Conservation (phyloP, 164 flowering plant species). For the Malania oleifera region DNA sequence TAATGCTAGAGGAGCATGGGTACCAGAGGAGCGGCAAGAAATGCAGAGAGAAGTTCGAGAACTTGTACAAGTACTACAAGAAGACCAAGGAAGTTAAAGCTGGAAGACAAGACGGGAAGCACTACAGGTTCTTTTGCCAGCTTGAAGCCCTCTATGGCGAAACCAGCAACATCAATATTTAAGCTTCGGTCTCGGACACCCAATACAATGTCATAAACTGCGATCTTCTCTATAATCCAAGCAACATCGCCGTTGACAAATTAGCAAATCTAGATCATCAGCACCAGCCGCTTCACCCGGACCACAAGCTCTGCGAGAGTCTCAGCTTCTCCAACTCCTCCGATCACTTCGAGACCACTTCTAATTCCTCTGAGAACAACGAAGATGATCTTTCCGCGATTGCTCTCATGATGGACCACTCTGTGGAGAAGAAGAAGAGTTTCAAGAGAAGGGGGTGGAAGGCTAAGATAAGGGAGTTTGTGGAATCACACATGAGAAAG, state of each 20-base stretch:
- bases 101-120: conserved; percentile 97
- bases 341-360: conserved; percentile 59
- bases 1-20: conserved; percentile 84
- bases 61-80: conserved; percentile 94
- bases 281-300: too few species aligned
- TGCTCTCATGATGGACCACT: conserved; percentile 23
- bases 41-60: conserved; percentile 97
- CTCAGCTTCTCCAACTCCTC: conserved; percentile 74
- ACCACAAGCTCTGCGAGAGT: conserved; percentile 42
- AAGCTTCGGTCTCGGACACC: too few species aligned
- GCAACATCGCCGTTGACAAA: too few species aligned
- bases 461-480: conserved; percentile 65
- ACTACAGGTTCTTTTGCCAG: conserved; percentile 88
- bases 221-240: too few species aligned
- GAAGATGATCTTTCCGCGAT: conserved; percentile 22
- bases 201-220: conserved; percentile 14
- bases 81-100: conserved; percentile 96
- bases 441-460: conserved; percentile 52
- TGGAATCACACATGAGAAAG: conserved; percentile 72
- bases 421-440: conserved; percentile 26
- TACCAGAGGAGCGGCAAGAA: conserved; percentile 94
- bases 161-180: conserved; percentile 16
- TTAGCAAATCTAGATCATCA: too few species aligned
- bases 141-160: conserved; percentile 96
- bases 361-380: conserved; percentile 47